Conservation (phyloP, 1,139 yeast species). For the Candida neerlandica region DNA sequence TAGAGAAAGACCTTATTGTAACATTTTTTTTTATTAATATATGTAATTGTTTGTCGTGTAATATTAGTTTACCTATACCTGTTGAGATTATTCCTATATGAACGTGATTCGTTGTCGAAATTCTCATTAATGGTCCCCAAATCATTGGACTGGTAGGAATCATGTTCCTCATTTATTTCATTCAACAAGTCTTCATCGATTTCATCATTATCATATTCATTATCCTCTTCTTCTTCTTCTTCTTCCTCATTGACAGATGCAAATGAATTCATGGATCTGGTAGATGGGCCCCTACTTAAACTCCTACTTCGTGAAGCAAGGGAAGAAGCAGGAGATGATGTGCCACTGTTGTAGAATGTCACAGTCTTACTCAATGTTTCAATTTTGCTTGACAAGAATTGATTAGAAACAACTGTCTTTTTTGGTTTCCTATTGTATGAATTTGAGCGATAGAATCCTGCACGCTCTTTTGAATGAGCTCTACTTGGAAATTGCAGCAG, state of each 20-base stretch:
- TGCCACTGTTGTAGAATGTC: conserved; percentile 45
- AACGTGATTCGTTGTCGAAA: background rate
- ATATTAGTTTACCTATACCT: background rate
- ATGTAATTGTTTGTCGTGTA: background rate
- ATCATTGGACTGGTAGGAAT: conserved; percentile 5
- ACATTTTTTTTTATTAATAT: background rate
- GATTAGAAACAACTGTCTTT: conserved; percentile 28
- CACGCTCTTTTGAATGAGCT: conserved; percentile 1
- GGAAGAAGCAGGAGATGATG: conserved; percentile 12
- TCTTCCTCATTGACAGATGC: conserved; percentile 27
- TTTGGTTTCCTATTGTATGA: conserved; percentile 43
- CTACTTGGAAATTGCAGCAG: conserved; percentile 11
- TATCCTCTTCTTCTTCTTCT: conserved; percentile 20
- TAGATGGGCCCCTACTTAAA: conserved; percentile 32
- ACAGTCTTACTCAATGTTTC: conserved; percentile 57
- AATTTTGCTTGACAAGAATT: conserved; percentile 43
- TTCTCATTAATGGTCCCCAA: conserved; percentile 3
- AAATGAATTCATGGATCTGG: conserved; percentile 30
- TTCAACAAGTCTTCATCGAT: conserved; percentile 2
- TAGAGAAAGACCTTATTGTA: background rate
- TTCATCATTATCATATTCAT: conserved; percentile 2
- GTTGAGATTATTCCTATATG: background rate
- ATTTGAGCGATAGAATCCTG: conserved; percentile 30
- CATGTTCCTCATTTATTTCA: background rate
- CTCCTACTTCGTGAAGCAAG: conserved; percentile 15